Evolutionary conservation across 805 yeast genomes (phyloP).

Genomic region (Blastobotrys muscicola): DNA sequence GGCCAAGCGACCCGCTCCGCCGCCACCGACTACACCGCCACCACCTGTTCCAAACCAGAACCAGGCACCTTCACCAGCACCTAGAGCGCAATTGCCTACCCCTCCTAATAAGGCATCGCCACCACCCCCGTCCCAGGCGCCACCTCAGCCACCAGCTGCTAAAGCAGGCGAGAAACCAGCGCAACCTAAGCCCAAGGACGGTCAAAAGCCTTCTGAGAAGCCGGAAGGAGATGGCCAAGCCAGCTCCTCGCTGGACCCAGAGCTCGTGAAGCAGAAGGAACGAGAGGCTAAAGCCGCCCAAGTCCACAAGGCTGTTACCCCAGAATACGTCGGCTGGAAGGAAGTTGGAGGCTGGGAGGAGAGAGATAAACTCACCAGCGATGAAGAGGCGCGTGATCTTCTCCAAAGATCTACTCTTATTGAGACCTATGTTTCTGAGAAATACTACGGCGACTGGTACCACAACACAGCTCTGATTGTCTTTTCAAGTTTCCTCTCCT

Average conservation of each 20-base stretch:
- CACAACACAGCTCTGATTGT: constrained; percentile 72
- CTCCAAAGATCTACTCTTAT: constrained; percentile 60
- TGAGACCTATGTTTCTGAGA: constrained; percentile 67
- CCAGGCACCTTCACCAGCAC: neutral
- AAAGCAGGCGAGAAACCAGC: neutral
- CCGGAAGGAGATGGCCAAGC: neutral
- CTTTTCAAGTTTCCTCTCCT: constrained; percentile 60
- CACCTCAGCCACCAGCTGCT: neutral
- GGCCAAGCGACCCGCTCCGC: too few relatives aligned
- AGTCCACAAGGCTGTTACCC: constrained; percentile 33
- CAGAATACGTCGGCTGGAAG: constrained; percentile 83
- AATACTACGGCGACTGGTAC: constrained; percentile 90
- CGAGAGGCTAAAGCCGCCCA: constrained; percentile 8
- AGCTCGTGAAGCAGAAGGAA: constrained; percentile 3
- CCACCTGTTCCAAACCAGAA: neutral
- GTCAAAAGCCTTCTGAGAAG: constrained; percentile 6
- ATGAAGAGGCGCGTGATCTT: constrained; percentile 63
- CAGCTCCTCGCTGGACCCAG: neutral
- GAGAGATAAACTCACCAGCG: constrained; percentile 47
- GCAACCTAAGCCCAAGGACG: constrained; percentile 3
- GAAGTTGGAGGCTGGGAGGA: constrained; percentile 85
- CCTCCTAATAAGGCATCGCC: neutral
- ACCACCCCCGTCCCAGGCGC: neutral
- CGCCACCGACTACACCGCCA: neutral
- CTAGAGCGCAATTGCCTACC: neutral